Percentiles rank a stretch among this genome's conserved stretches.
phyloP scores from a whole-genome alignment of 2,329 filamentous ascomycete species.

The Colletotrichum gloeosporioides region DNA sequence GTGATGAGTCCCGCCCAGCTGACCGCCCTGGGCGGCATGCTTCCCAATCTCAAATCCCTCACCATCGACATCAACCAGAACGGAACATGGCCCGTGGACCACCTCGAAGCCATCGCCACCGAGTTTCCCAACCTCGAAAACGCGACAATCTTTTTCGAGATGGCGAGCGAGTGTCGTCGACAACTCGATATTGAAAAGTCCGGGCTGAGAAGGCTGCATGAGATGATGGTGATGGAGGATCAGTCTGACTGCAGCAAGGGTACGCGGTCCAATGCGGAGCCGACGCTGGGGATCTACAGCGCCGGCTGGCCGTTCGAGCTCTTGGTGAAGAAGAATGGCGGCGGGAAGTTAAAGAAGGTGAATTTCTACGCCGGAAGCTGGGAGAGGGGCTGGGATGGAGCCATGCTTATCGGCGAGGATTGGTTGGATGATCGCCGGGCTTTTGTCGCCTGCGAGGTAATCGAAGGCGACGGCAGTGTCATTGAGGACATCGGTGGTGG shows the following conservation, averaged over 20 bases:
- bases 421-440: not conserved
- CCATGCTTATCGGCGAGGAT: not conserved
- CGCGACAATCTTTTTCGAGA: constrained; percentile 6
- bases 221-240: not conserved
- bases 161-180: not conserved
- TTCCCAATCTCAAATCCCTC: not conserved
- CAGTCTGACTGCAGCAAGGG: not conserved
- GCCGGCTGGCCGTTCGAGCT: not conserved
- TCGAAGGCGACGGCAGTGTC: not conserved
- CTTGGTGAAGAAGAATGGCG: not conserved
- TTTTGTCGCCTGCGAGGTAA: not conserved
- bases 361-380: constrained; percentile 1
- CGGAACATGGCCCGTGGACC: not conserved
- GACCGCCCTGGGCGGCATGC: not conserved
- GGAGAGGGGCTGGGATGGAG: not conserved
- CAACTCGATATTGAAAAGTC: not conserved
- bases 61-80: constrained; percentile 15
- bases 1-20: not conserved
- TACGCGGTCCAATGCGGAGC: not conserved
- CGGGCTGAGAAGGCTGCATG: not conserved
- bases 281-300: not conserved
- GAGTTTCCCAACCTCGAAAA: not conserved
- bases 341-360: not conserved
- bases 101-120: not conserved
- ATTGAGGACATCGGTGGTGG: not conserved